A percentile compares a stretch with the other conserved stretches of the same genome.
phyloP scores from a whole-genome alignment of 2,329 filamentous ascomycete species.

The Xylaria arbuscula region DNA sequence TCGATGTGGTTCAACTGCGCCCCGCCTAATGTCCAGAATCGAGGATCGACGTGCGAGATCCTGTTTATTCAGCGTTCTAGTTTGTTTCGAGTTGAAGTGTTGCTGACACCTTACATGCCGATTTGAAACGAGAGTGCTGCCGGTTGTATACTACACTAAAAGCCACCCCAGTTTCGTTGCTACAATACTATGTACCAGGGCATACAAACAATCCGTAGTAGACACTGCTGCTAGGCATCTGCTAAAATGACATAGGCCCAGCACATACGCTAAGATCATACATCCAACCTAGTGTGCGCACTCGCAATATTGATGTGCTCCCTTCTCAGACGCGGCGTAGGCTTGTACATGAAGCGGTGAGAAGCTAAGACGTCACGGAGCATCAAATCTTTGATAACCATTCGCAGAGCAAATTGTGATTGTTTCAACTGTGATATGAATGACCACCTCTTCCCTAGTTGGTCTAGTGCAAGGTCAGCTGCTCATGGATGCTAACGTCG shows the following conservation, averaged over 20 bases:
- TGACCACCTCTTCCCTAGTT: neutral
- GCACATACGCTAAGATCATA: neutral
- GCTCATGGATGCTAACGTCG: neutral
- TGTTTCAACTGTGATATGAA: constrained; percentile 3
- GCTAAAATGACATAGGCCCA: neutral
- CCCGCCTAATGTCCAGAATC: neutral
- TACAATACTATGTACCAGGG: neutral
- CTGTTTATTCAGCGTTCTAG: neutral
- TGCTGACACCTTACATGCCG: neutral
- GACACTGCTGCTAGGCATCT: neutral
- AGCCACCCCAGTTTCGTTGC: neutral
- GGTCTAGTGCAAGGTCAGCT: constrained; percentile 5
- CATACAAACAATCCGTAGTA: too few species aligned
- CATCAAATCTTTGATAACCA: neutral
- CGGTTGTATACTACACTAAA: neutral
- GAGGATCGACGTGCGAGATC: neutral
- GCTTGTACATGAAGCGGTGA: neutral
- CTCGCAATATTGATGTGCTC: neutral
- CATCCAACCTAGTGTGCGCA: too few species aligned
- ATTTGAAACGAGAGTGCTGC: neutral
- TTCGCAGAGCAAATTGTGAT: neutral
- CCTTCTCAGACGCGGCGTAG: neutral
- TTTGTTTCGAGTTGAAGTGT: neutral
- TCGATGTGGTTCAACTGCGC: neutral
- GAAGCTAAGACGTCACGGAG: neutral